phyloP scores from a whole-genome alignment of 2,329 filamentous ascomycete species.

The Helotiales sp. region DNA sequence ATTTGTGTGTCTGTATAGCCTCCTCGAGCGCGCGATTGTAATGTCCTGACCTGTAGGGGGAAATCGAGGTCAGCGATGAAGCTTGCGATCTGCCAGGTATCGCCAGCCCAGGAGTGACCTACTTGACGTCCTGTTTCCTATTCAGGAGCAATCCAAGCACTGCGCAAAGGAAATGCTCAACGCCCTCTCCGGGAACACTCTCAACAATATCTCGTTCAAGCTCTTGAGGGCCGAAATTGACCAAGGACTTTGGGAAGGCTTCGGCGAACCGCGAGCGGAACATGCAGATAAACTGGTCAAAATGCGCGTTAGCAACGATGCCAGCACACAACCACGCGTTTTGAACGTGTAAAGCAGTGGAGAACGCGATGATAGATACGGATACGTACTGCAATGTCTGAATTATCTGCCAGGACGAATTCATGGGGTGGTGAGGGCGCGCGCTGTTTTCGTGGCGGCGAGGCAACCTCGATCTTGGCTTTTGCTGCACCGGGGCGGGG shows the following conservation, averaged over 20 bases:
- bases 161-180: conserved; percentile 88
- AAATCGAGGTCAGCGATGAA: conserved; percentile 33
- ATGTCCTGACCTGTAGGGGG: conserved; percentile 74
- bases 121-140: conserved; percentile 99
- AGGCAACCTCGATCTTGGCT: conserved; percentile 56
- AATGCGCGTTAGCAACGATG: conserved; percentile 44
- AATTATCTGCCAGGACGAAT: conserved; percentile 86
- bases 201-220: conserved; percentile 86
- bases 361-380: conserved; percentile 48
- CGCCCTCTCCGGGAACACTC: conserved; percentile 77
- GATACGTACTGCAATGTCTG: conserved; percentile 84
- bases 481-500: conserved; percentile 49
- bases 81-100: neutral
- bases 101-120: conserved; percentile 49
- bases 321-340: conserved; percentile 52
- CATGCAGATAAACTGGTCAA: conserved; percentile 89
- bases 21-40: conserved; percentile 94
- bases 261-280: conserved; percentile 94
- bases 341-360: conserved; percentile 51
- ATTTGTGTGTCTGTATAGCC: conserved; percentile 81
- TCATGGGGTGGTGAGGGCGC: conserved; percentile 89
- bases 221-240: conserved; percentile 93
- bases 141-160: conserved; percentile 88
- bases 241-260: conserved; percentile 82
- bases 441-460: conserved; percentile 75